Conservation (phyloP, 352 stramenopile species). For the Thraustotheca clavata region DNA sequence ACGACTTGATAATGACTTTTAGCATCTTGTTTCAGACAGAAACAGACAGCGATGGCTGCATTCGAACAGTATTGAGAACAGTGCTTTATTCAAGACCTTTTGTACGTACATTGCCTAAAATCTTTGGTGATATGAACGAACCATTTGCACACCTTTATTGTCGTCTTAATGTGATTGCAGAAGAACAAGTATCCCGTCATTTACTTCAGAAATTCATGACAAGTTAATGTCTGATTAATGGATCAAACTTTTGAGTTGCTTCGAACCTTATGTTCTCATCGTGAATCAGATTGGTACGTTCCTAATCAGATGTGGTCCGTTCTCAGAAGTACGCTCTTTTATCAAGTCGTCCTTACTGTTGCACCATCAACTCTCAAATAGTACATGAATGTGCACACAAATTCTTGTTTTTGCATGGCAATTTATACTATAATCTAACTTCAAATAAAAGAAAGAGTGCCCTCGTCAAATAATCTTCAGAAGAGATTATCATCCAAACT, state of each 20-base stretch:
- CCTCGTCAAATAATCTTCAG: too few relatives aligned
- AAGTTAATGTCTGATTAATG: neutral
- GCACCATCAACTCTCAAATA: too few relatives aligned
- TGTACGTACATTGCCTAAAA: conserved; percentile 18
- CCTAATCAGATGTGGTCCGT: too few relatives aligned
- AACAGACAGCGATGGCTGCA: conserved; percentile 3
- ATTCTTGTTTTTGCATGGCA: too few relatives aligned
- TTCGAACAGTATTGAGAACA: conserved; percentile 15
- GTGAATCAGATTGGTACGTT: too few relatives aligned
- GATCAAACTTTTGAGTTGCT: neutral
- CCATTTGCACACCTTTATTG: conserved; percentile 18
- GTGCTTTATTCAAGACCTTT: conserved; percentile 21
- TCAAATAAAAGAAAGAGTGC: too few relatives aligned
- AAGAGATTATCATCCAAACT: too few relatives aligned
- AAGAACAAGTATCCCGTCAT: conserved; percentile 16
- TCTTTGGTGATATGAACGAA: conserved; percentile 20
- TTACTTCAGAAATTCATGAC: conserved; percentile 17
- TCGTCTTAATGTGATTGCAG: conserved; percentile 18
- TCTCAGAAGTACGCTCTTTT: too few relatives aligned
- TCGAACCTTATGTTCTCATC: too few relatives aligned
- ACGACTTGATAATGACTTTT: neutral
- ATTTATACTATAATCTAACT: too few relatives aligned
- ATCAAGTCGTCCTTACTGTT: too few relatives aligned
- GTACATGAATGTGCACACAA: too few relatives aligned
- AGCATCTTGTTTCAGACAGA: conserved; percentile 17